Conservation (phyloP, 495 filamentous ascomycete species). For the Podospora comata region DNA sequence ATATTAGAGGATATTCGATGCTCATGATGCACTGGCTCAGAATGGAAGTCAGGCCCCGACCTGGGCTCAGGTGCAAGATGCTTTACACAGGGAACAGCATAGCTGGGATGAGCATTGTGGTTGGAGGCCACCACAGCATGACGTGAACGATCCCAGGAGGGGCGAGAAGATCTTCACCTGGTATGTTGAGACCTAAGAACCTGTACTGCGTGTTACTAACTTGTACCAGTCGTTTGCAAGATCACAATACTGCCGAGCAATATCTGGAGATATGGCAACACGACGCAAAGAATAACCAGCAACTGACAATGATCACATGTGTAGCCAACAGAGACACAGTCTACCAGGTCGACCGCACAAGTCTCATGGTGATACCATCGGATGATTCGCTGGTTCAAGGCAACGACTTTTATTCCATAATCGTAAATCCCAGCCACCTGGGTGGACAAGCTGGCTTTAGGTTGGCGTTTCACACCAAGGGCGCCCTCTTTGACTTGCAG, state of each 20-base stretch:
- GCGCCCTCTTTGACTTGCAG: conserved; percentile 22
- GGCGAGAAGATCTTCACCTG: conserved; percentile 10
- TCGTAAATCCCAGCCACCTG: background rate
- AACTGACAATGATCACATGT: conserved; percentile 1
- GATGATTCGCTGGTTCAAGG: background rate
- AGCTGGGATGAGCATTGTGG: conserved; percentile 1
- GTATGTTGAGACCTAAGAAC: background rate
- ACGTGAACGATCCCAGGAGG: conserved; percentile 3
- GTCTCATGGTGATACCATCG: background rate
- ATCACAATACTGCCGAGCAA: conserved; percentile 1
- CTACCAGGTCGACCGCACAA: conserved; percentile 10
- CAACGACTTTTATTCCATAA: background rate
- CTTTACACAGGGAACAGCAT: background rate
- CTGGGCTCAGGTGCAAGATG: background rate
- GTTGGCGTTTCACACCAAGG: conserved; percentile 8
- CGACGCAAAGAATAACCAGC: background rate
- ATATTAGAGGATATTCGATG: conserved; percentile 6
- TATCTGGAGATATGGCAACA: conserved; percentile 12
- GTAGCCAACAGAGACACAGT: background rate
- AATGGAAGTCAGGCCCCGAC: background rate
- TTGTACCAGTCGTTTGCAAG: background rate
- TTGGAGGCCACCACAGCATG: background rate
- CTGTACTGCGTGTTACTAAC: too few species aligned
- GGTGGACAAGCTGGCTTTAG: conserved; percentile 2
- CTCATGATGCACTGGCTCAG: conserved; percentile 7